Conservation (phyloP, 345 rosid genomes). For the Euphorbia lathyris region DNA sequence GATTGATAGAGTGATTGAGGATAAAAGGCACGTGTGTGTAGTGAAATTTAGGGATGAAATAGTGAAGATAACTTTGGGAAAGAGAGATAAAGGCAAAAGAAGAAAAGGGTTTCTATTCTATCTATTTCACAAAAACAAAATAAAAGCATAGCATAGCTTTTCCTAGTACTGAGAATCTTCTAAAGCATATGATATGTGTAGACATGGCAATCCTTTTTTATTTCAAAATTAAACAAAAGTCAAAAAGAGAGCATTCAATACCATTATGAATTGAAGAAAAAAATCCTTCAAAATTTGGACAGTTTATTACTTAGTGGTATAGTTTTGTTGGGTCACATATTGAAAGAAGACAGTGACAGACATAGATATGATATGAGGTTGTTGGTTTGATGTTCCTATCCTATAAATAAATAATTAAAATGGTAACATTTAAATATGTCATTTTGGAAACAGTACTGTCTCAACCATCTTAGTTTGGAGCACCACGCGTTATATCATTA, state of each 20-base stretch:
- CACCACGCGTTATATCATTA: too few relatives aligned
- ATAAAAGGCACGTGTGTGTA: neutral
- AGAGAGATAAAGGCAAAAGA: neutral
- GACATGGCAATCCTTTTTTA: neutral
- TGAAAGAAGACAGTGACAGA: neutral
- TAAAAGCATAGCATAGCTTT: neutral
- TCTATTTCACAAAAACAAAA: neutral
- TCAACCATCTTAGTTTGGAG: too few relatives aligned
- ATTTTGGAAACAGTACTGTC: too few relatives aligned
- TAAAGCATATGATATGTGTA: constrained; percentile 17
- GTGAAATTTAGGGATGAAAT: neutral
- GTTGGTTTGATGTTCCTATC: too few relatives aligned
- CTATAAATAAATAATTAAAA: too few relatives aligned
- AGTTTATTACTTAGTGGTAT: neutral
- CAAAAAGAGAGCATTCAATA: neutral
- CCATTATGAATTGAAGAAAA: too few relatives aligned
- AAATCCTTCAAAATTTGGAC: neutral
- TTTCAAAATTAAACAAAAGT: neutral
- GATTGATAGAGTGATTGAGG: neutral
- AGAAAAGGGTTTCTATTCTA: neutral
- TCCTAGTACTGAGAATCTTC: constrained; percentile 23
- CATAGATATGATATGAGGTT: too few relatives aligned
- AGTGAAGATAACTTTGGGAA: neutral
- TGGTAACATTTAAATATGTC: too few relatives aligned
- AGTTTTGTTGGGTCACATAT: neutral